These are phyloP conservation scores for Cryptococcus floricola DNA, from an alignment of 1,284 basidiomycete species.

Conservation along the genomic window DNA sequence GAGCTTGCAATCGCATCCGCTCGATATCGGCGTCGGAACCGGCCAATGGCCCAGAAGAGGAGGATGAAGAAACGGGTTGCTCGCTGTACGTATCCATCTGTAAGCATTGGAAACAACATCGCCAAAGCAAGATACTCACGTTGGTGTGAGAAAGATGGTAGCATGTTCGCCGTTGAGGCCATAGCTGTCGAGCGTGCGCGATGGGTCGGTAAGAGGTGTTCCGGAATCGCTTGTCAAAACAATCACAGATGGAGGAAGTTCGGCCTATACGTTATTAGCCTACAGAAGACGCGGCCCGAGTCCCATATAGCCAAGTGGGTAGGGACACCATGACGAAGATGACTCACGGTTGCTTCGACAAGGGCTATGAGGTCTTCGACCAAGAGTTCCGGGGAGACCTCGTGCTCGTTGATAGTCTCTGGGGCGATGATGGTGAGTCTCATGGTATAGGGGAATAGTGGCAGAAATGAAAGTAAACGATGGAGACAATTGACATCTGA, in stretches of 20 bases:
- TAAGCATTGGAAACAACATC: background rate
- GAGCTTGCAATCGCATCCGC: constrained; percentile 79
- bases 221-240: constrained; percentile 40
- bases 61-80: constrained; percentile 8
- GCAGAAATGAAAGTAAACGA: background rate
- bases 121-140: constrained; percentile 20
- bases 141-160: constrained; percentile 41
- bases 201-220: constrained; percentile 24
- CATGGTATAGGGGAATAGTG: constrained; percentile 53
- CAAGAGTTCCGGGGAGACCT: constrained; percentile 82
- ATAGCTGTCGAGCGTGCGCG: constrained; percentile 36
- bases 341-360: constrained; percentile 77
- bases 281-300: background rate
- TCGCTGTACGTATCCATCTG: background rate
- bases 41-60: constrained; percentile 10
- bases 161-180: constrained; percentile 31
- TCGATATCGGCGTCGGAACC: constrained; percentile 72
- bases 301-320: too few species aligned
- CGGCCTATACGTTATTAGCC: constrained; percentile 18
- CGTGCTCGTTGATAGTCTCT: constrained; percentile 70
- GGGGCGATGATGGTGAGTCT: constrained; percentile 71
- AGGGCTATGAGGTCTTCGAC: constrained; percentile 83
- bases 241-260: constrained; percentile 20
- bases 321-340: background rate
- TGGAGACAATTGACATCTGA: background rate